Percentiles rank a stretch among this genome's conserved stretches.
Evolutionary conservation across 352 stramenopile species (phyloP).

Genomic region (Phytopythium ostracodes): DNA sequence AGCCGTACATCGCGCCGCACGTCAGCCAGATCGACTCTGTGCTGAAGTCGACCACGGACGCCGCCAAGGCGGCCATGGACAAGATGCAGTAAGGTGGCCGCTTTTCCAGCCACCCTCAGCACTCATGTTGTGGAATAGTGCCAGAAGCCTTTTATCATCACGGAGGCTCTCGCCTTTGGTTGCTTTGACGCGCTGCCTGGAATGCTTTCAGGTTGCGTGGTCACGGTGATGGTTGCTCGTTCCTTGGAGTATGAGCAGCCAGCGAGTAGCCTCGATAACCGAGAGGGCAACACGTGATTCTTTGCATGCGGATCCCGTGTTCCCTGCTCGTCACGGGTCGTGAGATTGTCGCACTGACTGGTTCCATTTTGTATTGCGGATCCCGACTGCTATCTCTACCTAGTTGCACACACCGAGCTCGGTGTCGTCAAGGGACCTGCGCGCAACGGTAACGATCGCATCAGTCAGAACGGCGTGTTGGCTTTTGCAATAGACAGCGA

Average conservation of each 20-base stretch:
- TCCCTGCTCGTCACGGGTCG: too few species aligned
- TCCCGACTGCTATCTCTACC: too few species aligned
- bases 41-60: constrained; percentile 49
- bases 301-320: constrained; percentile 1
- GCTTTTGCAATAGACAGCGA: background rate
- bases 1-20: constrained; percentile 78
- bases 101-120: background rate
- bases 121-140: constrained; percentile 6
- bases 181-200: background rate
- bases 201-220: background rate
- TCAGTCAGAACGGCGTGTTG: background rate
- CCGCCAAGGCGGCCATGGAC: constrained; percentile 40
- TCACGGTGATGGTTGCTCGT: background rate
- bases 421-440: background rate
- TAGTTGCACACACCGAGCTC: background rate
- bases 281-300: constrained; percentile 3
- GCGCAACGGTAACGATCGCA: background rate
- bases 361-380: background rate
- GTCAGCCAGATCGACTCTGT: constrained; percentile 61
- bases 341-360: background rate
- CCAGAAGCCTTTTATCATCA: constrained; percentile 7
- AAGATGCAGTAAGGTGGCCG: constrained; percentile 33
- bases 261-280: constrained; percentile 1
- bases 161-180: background rate
- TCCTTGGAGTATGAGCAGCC: background rate